Conservation (phyloP, 1,284 basidiomycete species). For the Leccinum solheimii region DNA sequence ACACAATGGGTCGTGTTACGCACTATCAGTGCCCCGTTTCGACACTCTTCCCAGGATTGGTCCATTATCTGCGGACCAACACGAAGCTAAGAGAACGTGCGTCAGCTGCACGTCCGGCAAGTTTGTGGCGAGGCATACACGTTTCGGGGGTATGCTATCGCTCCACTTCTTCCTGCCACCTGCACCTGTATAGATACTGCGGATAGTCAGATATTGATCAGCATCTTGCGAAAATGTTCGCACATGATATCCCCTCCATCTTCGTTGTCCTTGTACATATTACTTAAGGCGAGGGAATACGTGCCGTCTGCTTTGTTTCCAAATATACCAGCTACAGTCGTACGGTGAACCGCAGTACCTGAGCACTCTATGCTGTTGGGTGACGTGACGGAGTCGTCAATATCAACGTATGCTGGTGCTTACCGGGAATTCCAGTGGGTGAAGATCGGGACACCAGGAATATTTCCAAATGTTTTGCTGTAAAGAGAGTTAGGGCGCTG, state of each 20-base stretch:
- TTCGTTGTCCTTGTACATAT: constrained; percentile 25
- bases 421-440: constrained; percentile 19
- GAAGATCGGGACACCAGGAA: constrained; percentile 24
- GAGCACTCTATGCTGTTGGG: constrained; percentile 16
- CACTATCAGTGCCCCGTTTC: constrained; percentile 25
- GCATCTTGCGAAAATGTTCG: background rate
- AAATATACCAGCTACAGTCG: constrained; percentile 18
- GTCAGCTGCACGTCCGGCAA: background rate
- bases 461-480: constrained; percentile 22
- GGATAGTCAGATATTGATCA: constrained; percentile 2
- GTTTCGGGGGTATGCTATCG: constrained; percentile 14
- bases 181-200: constrained; percentile 32
- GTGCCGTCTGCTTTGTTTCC: constrained; percentile 15
- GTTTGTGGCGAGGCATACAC: constrained; percentile 13
- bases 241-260: constrained; percentile 33
- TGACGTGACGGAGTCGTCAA: background rate
- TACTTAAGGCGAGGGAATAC: constrained; percentile 26
- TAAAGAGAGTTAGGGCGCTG: background rate
- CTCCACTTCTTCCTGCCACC: constrained; percentile 20
- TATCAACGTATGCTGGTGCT: background rate
- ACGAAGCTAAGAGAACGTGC: constrained; percentile 15
- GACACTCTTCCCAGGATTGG: constrained; percentile 23
- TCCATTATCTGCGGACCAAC: constrained; percentile 24
- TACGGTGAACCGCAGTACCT: constrained; percentile 22
- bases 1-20: background rate